These are phyloP conservation scores for Pleodorina starrii DNA, from an alignment of 139 green algal species.

Conservation along the genomic window DNA sequence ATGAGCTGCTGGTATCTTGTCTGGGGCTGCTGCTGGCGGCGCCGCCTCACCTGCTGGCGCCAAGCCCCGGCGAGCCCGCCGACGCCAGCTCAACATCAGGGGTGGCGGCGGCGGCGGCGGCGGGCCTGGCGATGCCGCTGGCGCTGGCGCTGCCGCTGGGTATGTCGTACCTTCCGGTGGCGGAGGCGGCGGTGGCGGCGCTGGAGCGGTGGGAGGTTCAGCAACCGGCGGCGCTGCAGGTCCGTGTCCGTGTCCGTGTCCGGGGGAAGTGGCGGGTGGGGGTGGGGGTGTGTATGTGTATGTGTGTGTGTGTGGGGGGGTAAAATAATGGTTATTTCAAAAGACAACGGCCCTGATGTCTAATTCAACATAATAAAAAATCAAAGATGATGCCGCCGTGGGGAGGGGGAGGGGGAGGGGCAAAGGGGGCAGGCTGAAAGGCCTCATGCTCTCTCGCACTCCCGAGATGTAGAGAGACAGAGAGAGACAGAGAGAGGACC, in stretches of 20 bases:
- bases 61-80: not conserved
- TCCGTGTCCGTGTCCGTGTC: conserved; percentile 6
- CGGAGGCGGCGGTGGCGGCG: conserved; percentile 43
- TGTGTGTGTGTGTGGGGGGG: not conserved
- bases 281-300: not conserved
- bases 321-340: not conserved
- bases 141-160: conserved; percentile 49
- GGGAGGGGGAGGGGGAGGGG: too few species aligned
- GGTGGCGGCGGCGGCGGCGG: not conserved
- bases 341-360: too few species aligned
- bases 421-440: too few species aligned
- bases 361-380: too few species aligned
- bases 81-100: not conserved
- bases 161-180: conserved; percentile 15
- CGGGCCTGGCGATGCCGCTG: conserved; percentile 14
- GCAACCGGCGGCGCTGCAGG: conserved; percentile 31
- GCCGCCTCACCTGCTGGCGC: not conserved
- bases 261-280: too few species aligned
- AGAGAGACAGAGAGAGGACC: too few species aligned
- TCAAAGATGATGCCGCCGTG: too few species aligned
- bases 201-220: conserved; percentile 47
- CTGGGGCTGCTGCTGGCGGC: conserved; percentile 35
- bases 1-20: conserved; percentile 39
- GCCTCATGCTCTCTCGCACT: too few species aligned
- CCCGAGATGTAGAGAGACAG: too few species aligned